Conservation (phyloP, 768 basidiomycete genomes). For the Pilatotrama ljubarskyi region DNA sequence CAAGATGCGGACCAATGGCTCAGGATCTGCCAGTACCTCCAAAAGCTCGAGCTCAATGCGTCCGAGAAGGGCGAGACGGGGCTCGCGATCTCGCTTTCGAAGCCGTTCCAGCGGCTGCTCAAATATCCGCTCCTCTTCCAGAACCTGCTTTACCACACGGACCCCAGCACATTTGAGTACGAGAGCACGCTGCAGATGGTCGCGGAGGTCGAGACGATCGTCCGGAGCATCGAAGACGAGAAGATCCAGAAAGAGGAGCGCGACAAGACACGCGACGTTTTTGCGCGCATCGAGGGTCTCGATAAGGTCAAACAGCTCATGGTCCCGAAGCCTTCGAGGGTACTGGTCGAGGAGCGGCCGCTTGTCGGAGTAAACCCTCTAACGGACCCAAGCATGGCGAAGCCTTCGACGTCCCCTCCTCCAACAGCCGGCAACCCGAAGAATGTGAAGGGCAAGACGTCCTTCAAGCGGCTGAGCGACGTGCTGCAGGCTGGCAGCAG, state of each 20-base stretch:
- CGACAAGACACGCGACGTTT: slow-evolving; percentile 91
- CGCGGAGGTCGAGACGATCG: slow-evolving; percentile 94
- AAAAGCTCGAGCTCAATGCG: slow-evolving; percentile 77
- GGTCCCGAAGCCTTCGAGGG: slow-evolving; percentile 83
- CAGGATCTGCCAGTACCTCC: slow-evolving; percentile 71
- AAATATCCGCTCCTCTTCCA: slow-evolving; percentile 98
- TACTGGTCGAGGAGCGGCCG: slow-evolving; percentile 81
- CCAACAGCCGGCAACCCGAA: slow-evolving; percentile 43
- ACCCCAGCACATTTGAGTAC: slow-evolving; percentile 96
- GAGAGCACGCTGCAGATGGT: slow-evolving; percentile 96
- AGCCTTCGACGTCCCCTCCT: slow-evolving; percentile 33
- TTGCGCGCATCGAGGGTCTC: slow-evolving; percentile 94
- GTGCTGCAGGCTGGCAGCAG: slow-evolving; percentile 61
- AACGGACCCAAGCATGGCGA: slow-evolving; percentile 9
- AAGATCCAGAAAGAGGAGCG: slow-evolving; percentile 96
- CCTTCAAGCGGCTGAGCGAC: slow-evolving; percentile 87
- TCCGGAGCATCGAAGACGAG: slow-evolving; percentile 96
- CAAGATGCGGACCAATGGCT: slow-evolving; percentile 79
- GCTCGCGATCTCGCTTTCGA: slow-evolving; percentile 91
- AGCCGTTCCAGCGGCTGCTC: slow-evolving; percentile 94
- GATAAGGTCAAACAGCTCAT: slow-evolving; percentile 93
- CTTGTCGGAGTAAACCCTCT: slow-evolving; percentile 37
- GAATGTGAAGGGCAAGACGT: slow-evolving; percentile 77
- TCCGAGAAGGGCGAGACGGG: slow-evolving; percentile 90
- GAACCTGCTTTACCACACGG: slow-evolving; percentile 94